A percentile compares a stretch with the other conserved stretches of the same genome.
Evolutionary conservation across 345 rosid species (phyloP).

Genomic region (Psidium guajava): DNA sequence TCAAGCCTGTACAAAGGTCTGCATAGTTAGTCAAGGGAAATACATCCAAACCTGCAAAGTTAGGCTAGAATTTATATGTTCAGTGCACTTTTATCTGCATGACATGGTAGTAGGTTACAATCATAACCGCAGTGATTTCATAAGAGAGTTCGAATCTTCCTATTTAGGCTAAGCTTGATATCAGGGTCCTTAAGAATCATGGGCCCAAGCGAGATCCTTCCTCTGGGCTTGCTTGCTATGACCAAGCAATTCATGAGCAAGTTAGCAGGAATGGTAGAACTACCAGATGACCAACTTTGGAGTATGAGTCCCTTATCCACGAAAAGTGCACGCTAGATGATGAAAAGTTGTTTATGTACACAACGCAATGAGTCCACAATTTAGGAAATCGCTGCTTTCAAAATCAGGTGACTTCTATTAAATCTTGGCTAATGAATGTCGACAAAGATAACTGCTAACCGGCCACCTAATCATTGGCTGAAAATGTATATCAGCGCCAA

Average conservation of each 20-base stretch:
- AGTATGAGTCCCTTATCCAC: neutral
- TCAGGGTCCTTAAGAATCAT: neutral
- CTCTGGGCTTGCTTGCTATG: neutral
- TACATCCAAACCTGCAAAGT: neutral
- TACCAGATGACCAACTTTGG: neutral
- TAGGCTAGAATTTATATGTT: fast-evolving
- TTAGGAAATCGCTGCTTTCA: neutral
- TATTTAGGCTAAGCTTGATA: neutral
- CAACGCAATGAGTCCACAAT: neutral
- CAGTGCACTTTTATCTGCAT: neutral
- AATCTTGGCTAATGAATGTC: neutral
- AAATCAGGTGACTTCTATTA: neutral
- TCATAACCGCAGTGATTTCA: neutral
- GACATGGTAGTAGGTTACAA: neutral
- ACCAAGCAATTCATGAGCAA: neutral
- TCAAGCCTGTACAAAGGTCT: neutral
- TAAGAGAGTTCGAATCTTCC: neutral
- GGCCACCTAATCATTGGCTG: neutral
- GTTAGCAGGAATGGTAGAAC: neutral
- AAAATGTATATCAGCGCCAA: neutral
- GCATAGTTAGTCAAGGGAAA: no score
- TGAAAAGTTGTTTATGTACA: neutral
- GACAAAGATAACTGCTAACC: neutral
- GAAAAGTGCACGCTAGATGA: neutral
- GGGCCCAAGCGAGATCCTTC: neutral